Base-by-base conservation (phyloP, 1,284 basidiomycete species). In the Trichosporon coremiiforme region DNA sequence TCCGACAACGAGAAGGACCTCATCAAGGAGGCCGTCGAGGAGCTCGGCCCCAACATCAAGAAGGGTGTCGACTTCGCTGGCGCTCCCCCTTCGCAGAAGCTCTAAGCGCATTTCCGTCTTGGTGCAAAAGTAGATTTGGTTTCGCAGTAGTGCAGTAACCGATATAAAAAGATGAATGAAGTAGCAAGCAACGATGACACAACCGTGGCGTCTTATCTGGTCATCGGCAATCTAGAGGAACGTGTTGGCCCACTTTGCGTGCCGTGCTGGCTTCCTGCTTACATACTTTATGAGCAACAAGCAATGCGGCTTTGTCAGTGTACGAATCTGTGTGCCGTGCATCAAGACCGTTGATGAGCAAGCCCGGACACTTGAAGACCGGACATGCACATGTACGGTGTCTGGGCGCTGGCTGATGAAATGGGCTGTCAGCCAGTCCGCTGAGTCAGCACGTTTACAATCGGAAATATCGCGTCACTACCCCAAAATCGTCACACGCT, bases 41-140 rank as follows among this genome's bases (percentile, higher is more conserved):
- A 87, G 75, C 84, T 87, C 65, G 84, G 84, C 67, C 86, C 86
- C 35, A 86, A 85, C 75, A 87, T 87, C 77, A 78, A 81, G 72
- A 87, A 87, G 85, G 83, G 83, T 69, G 75, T 73, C 68, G 71
- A 78, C 50, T 84, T 84, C 78, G 73, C 76, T 71, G 79, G 81
- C 36, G 73, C 80, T 71, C 78, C 82, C 67, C 72, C 70, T 47
- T 82, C 80, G 53, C 65, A 50, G 53, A 84, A 84, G 81, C 79
- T 83, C 69, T 84, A 81, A 74, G 50, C 41, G 50, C 41, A 25
- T 0, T 31, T 10, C 29, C 29, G 35, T 31, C 57, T n/a, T 62
- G 57, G 31, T 33, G 57, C 57, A 62, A 62, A 62, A 62, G 57
- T 62, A 62, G 57, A 62, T 35, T 62, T 29, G 57, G 57, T 62